These are phyloP conservation scores for Podaxis sp. DNA, from an alignment of 768 basidiomycete genomes.

Conservation along the genomic window DNA sequence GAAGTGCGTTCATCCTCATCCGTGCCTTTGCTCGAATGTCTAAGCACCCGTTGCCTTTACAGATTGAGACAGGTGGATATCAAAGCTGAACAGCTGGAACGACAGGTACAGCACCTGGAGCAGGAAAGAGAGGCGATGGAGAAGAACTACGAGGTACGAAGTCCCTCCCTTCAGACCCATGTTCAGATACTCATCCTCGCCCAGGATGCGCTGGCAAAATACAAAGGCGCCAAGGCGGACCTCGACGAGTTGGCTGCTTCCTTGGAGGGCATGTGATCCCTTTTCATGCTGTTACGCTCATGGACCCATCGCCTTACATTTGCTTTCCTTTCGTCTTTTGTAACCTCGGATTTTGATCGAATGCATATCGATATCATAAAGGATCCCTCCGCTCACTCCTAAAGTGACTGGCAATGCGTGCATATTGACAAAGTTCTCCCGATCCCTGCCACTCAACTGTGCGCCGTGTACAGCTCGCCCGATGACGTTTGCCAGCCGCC, in stretches of 20 bases:
- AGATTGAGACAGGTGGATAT: slow-evolving; percentile 96
- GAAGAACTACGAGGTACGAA: slow-evolving; percentile 86
- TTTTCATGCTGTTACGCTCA: slow-evolving; percentile 1
- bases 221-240: slow-evolving; percentile 71
- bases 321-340: not conserved
- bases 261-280: slow-evolving; percentile 68
- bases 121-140: slow-evolving; percentile 93
- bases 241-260: slow-evolving; percentile 77
- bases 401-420: not conserved
- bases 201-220: slow-evolving; percentile 76
- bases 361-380: slow-evolving; percentile 5
- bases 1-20: slow-evolving; percentile 61
- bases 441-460: not conserved
- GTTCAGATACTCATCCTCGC: slow-evolving; percentile 9
- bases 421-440: not conserved
- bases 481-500: no score
- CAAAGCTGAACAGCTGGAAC: slow-evolving; percentile 98
- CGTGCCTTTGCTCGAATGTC: not conserved
- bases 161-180: not conserved
- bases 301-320: slow-evolving; percentile 7
- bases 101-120: slow-evolving; percentile 82
- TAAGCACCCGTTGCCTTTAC: not conserved
- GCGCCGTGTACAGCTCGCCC: no score
- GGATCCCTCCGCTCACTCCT: not conserved
- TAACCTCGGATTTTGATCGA: slow-evolving; percentile 3